Evolutionary conservation across 441 rosid genomes (phyloP).

Genomic region (Oxalis stricta): DNA sequence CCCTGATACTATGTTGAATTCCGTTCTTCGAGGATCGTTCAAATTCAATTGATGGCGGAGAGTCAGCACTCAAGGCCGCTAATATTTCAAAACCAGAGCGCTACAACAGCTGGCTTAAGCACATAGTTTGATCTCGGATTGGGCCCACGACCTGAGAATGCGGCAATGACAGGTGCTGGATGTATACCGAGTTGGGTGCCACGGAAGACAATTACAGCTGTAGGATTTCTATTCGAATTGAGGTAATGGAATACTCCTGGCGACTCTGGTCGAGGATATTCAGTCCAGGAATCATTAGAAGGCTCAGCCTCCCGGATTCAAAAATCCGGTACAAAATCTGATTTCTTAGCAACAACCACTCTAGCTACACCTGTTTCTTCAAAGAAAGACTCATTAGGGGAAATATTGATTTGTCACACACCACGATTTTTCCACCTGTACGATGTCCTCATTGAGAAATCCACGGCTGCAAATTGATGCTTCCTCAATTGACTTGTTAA

Average conservation of each 20-base stretch:
- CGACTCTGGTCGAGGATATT: constrained; percentile 7
- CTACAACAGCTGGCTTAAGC: constrained; percentile 26
- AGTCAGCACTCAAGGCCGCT: constrained; percentile 14
- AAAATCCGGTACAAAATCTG: background rate
- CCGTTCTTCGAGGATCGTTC: constrained; percentile 9
- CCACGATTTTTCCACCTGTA: constrained; percentile 19
- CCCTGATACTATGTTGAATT: constrained; percentile 25
- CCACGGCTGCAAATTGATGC: background rate
- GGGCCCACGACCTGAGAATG: constrained; percentile 27
- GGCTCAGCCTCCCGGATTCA: no score
- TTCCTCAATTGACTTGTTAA: background rate
- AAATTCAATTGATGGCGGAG: background rate
- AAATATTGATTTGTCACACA: constrained; percentile 8
- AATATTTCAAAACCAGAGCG: constrained; percentile 25
- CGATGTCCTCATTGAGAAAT: background rate
- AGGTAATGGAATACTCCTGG: constrained; percentile 8
- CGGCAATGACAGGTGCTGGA: constrained; percentile 21
- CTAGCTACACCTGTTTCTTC: constrained; percentile 16
- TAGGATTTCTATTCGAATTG: constrained; percentile 9
- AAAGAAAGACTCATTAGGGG: constrained; percentile 4
- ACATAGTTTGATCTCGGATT: constrained; percentile 8
- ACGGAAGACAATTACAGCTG: constrained; percentile 8
- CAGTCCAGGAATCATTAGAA: constrained; percentile 13
- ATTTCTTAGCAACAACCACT: constrained; percentile 2
- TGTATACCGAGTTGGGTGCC: constrained; percentile 6